Percentiles rank a stretch among this genome's conserved stretches.
These are phyloP conservation scores for Nakazawaea molendinolei DNA, from an alignment of 805 yeast genomes.

Conservation along the genomic window DNA sequence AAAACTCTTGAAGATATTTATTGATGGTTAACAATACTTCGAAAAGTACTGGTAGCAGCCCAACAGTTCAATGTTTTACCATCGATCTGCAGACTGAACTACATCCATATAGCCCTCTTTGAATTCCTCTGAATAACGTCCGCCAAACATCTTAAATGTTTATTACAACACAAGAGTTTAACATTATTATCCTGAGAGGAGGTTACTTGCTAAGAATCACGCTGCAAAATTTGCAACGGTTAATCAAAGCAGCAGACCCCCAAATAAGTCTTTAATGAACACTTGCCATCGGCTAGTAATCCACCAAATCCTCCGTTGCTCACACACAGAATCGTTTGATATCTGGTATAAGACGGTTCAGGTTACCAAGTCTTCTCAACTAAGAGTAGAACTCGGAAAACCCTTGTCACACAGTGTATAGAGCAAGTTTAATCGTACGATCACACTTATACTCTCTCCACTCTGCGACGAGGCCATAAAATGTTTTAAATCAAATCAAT, in stretches of 20 bases:
- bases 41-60: too few species aligned
- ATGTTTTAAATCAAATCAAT: background rate
- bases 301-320: slow-evolving; percentile 29
- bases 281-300: slow-evolving; percentile 24
- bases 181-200: slow-evolving; percentile 25
- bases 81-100: background rate
- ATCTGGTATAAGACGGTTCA: slow-evolving; percentile 27
- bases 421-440: slow-evolving; percentile 24
- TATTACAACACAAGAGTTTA: slow-evolving; percentile 20
- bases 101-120: slow-evolving; percentile 22
- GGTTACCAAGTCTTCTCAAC: slow-evolving; percentile 15
- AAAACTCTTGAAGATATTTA: background rate
- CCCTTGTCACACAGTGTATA: slow-evolving; percentile 25
- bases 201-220: slow-evolving; percentile 21
- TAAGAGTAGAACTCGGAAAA: slow-evolving; percentile 12
- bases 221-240: slow-evolving; percentile 21
- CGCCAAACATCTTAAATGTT: slow-evolving; percentile 22
- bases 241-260: slow-evolving; percentile 16
- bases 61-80: too few species aligned
- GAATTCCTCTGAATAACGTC: slow-evolving; percentile 23
- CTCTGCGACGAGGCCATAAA: slow-evolving; percentile 25
- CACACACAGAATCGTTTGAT: slow-evolving; percentile 25
- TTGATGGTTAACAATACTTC: background rate
- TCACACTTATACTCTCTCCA: slow-evolving; percentile 27
- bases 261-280: slow-evolving; percentile 15